Percentiles rank a stretch among this genome's conserved stretches.
phyloP scores from a whole-genome alignment of 345 rosid genomes.

The Eucalyptus curtisii region DNA sequence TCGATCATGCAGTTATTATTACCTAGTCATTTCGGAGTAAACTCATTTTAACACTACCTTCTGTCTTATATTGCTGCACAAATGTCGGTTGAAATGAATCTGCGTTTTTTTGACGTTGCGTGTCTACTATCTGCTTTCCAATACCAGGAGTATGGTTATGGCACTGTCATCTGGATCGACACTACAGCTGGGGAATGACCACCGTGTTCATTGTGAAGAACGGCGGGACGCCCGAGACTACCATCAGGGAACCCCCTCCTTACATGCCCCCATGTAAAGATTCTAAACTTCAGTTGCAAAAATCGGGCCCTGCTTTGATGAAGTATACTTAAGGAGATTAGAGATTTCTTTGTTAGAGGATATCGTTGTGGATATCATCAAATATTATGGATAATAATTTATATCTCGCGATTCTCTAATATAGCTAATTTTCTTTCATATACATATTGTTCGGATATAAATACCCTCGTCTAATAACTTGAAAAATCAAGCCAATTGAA shows the following conservation, averaged over 20 bases:
- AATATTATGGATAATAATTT: too few species aligned
- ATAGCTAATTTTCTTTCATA: too few species aligned
- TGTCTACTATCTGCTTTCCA: background rate
- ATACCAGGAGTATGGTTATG: slow-evolving; percentile 4
- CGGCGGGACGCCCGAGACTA: slow-evolving; percentile 8
- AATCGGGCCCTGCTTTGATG: background rate
- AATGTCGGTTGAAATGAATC: background rate
- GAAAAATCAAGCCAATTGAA: too few species aligned
- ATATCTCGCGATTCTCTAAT: too few species aligned
- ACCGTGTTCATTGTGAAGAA: slow-evolving; percentile 10
- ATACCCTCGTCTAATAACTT: too few species aligned
- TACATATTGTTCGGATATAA: too few species aligned
- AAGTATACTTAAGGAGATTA: too few species aligned
- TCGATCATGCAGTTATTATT: background rate
- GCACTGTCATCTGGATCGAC: slow-evolving; percentile 11
- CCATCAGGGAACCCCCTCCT: background rate
- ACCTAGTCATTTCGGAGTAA: background rate
- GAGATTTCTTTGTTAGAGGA: too few species aligned
- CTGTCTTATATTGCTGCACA: background rate
- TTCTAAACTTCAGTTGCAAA: background rate
- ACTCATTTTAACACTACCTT: background rate
- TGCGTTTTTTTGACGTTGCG: background rate
- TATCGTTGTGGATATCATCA: too few species aligned
- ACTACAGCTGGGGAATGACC: slow-evolving; percentile 14
- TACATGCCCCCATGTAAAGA: slow-evolving; percentile 9